A percentile compares a stretch with the other conserved stretches of the same genome.
Conservation (phyloP, 2,329 filamentous ascomycete genomes). For the Monilinia laxa region DNA sequence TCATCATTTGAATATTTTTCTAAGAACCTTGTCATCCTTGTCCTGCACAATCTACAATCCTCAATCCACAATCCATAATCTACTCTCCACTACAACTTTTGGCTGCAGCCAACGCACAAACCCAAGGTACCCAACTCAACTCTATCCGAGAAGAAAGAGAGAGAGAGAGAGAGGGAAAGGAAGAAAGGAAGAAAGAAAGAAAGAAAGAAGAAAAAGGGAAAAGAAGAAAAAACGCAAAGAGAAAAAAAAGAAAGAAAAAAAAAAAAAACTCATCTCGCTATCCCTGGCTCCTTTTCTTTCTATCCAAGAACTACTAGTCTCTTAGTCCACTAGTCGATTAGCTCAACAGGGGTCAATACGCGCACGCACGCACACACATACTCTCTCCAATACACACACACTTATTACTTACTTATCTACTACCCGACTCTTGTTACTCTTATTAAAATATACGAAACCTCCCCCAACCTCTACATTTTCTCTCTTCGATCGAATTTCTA, state of each 20-base stretch:
- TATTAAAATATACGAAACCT: conserved; percentile 10
- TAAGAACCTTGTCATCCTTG: conserved; percentile 4
- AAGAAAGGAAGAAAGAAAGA: not conserved
- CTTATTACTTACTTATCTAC: not conserved
- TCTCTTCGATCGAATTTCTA: conserved; percentile 13
- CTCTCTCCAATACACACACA: not conserved
- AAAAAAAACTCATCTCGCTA: not conserved
- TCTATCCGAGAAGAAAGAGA: not conserved
- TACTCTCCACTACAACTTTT: not conserved
- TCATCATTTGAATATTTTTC: conserved; percentile 3
- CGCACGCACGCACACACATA: not conserved
- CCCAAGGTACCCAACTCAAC: not conserved
- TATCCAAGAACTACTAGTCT: not conserved
- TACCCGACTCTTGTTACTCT: too few relatives aligned
- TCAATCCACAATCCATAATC: conserved; percentile 1
- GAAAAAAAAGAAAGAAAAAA: not conserved
- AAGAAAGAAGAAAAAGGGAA: not conserved
- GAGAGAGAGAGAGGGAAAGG: not conserved
- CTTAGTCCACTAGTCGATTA: too few relatives aligned
- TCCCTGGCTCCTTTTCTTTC: not conserved
- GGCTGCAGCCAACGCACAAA: conserved; percentile 10
- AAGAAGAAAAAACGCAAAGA: too few relatives aligned
- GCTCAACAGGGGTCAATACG: not conserved
- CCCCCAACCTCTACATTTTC: conserved; percentile 18
- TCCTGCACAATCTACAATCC: conserved; percentile 12